Percentiles rank a stretch among this genome's conserved stretches.
Evolutionary conservation across 768 basidiomycete genomes (phyloP).

Genomic region (Mrakia blollopis): DNA sequence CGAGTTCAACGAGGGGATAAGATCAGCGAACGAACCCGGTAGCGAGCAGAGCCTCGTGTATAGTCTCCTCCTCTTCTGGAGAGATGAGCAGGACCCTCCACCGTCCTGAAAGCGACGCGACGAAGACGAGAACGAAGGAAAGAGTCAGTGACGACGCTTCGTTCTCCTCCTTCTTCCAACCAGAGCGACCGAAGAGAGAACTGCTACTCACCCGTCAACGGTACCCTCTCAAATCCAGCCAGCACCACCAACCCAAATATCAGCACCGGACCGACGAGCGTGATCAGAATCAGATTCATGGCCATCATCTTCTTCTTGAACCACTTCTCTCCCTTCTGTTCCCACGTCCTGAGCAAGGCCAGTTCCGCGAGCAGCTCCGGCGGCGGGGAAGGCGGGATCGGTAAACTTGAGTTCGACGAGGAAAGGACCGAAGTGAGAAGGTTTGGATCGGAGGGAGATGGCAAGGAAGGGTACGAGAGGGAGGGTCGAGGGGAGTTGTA

Average conservation of each 20-base stretch:
- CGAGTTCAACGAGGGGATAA: neutral
- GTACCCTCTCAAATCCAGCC: neutral
- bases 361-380: neutral
- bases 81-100: neutral
- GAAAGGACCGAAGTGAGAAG: neutral
- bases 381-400: neutral
- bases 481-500: neutral
- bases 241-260: neutral
- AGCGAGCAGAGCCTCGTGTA: slow-evolving; percentile 72
- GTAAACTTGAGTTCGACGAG: neutral
- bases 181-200: no score
- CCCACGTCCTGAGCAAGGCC: neutral
- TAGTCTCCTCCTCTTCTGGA: slow-evolving; percentile 73
- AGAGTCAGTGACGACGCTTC: no score
- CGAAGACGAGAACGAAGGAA: no score
- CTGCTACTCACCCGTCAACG: neutral
- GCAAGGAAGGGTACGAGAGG: neutral
- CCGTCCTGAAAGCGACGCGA: neutral
- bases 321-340: neutral
- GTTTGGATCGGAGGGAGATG: neutral
- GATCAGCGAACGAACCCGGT: slow-evolving; percentile 43
- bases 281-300: neutral
- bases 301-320: slow-evolving; percentile 1
- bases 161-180: no score
- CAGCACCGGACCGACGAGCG: neutral